Evolutionary conservation across 371 early-diverging fungal species (phyloP), one percentile per base, ranked within the genome.

Genomic region (Rhizomucor miehei): DNA sequence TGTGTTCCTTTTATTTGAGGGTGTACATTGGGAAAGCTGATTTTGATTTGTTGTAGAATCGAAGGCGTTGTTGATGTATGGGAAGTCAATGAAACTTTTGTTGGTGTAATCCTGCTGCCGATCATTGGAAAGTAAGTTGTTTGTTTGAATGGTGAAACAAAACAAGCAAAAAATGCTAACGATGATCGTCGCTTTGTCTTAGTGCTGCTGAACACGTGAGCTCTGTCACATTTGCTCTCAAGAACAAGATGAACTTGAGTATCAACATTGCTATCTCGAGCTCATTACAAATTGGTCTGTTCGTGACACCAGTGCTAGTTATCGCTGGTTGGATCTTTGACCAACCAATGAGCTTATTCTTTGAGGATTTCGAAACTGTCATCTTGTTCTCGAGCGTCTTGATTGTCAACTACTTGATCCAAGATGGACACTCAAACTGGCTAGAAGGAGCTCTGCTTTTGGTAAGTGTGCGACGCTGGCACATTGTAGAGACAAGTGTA

Each of bases 181-280:
- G 29, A 29, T 29, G 29, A n/a, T n/a, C 8, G 29, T 8, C 8
- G 29, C 29, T 43, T 4, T 16, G 25, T 48, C 11, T 16, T 52
- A 75, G 71, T 62, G 78, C 78, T 44, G 78, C 78, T 20, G 78
- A 78, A 40, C 93, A 95, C 66, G 85, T 89, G 38, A 88, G 88
- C 19, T 90, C 93, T 0, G 88, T 93, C 17, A 85, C 87, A 1
- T 85, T 89, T 37, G 92, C 96, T 1, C 80, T 90, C 67, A 84
- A 89, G 59, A 82, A 95, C 80, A 93, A 94, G 74, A 93, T 95
- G 92, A 92, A 95, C 52, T 68, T 92, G 44, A 81, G 89, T 14
- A 80, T 97, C 47, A 87, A 89, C 20, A 88, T 95, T 54, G 93
- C 95, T 17, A 68, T 95, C 12, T 94, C 94, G 1, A 91, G 91